A percentile compares a stretch with the other conserved stretches of the same genome.
phyloP scores from a whole-genome alignment of 345 rosid species.

The Clausena lansium region DNA sequence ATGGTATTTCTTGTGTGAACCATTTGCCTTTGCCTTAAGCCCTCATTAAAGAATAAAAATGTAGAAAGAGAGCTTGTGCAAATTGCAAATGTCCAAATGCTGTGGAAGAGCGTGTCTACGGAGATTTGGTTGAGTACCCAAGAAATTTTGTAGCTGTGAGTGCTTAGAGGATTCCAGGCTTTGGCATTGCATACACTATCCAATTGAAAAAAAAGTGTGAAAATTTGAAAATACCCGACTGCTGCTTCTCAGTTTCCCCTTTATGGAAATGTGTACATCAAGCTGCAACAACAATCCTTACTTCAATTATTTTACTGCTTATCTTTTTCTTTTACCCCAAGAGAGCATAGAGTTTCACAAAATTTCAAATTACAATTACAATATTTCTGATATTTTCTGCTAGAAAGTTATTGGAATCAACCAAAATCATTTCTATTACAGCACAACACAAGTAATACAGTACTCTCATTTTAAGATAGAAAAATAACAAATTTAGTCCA shows the following conservation, averaged over 20 bases:
- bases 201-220: constrained; percentile 8
- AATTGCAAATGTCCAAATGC: constrained; percentile 17
- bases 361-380: too few species aligned
- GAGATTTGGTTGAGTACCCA: constrained; percentile 22
- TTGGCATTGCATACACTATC: constrained; percentile 18
- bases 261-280: constrained; percentile 22
- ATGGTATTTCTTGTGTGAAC: background rate
- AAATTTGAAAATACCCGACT: background rate
- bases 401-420: too few species aligned
- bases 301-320: constrained; percentile 10
- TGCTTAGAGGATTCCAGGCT: background rate
- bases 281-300: background rate
- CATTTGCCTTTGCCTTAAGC: too few species aligned
- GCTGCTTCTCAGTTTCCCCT: background rate
- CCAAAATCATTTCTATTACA: too few species aligned
- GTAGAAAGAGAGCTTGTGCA: constrained; percentile 1
- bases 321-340: background rate
- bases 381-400: too few species aligned
- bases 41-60: too few species aligned
- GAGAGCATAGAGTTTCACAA: background rate
- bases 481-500: too few species aligned
- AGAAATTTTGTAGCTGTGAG: background rate
- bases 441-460: too few species aligned
- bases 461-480: too few species aligned
- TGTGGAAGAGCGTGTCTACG: constrained; percentile 15